Evolutionary conservation across 345 rosid genomes (phyloP).

Genomic region (Heritiera fomes): DNA sequence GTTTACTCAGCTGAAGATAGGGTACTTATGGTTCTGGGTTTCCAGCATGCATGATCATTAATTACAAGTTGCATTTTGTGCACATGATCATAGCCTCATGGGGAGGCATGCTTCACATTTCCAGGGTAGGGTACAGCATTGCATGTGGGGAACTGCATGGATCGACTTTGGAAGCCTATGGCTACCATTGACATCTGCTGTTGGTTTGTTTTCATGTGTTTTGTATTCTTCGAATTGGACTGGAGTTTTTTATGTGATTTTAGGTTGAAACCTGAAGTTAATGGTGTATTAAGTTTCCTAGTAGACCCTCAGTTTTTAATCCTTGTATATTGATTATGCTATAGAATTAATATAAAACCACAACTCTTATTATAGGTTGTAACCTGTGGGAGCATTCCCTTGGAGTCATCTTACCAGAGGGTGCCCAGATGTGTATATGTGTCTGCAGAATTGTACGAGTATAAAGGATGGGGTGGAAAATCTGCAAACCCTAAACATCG

Average conservation of each 20-base stretch:
- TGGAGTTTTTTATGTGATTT: conserved; percentile 9
- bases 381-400: conserved; percentile 90
- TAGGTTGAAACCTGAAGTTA: background rate
- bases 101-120: conserved; percentile 2
- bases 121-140: background rate
- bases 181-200: background rate
- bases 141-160: background rate
- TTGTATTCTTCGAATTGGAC: background rate
- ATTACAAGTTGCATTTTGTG: background rate
- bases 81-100: background rate
- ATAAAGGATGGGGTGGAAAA: conserved; percentile 72
- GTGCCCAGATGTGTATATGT: conserved; percentile 77
- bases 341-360: background rate
- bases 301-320: background rate
- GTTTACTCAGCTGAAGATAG: background rate
- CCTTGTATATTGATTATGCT: background rate
- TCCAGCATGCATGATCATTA: background rate
- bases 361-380: conserved; percentile 62
- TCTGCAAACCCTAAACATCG: conserved; percentile 74
- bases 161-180: background rate
- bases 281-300: background rate
- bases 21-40: background rate
- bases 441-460: conserved; percentile 77
- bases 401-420: conserved; percentile 87
- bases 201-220: background rate